These are phyloP conservation scores for Pseudonectria foliicola DNA, from an alignment of 2,329 filamentous ascomycete genomes.

Conservation along the genomic window DNA sequence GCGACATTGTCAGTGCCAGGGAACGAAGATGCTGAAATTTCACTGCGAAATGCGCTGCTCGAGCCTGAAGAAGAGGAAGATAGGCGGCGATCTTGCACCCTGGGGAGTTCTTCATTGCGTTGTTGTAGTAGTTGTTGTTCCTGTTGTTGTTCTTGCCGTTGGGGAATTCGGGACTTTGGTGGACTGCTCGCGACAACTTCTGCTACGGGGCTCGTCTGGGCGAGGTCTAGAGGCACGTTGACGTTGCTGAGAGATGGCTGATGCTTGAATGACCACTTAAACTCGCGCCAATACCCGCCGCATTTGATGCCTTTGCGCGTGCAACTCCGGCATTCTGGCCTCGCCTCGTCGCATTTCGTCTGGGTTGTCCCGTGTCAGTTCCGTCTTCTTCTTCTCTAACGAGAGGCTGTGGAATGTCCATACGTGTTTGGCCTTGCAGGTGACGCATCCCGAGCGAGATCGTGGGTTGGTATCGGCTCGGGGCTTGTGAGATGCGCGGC, in stretches of 20 bases:
- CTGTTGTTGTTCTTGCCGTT: no score
- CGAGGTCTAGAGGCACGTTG: background rate
- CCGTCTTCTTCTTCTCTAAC: background rate
- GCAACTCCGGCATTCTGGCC: constrained; percentile 21
- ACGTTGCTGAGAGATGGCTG: constrained; percentile 20
- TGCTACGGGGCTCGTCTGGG: no score
- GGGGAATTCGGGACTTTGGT: no score
- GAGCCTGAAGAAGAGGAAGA: no score
- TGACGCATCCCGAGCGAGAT: constrained; percentile 5
- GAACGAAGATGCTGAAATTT: no score
- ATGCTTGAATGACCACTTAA: constrained; percentile 37
- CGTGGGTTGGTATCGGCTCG: constrained; percentile 2
- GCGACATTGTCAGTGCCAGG: no score
- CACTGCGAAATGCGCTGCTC: no score
- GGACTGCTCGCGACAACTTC: no score
- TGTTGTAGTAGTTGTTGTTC: no score
- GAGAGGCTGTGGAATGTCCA: background rate
- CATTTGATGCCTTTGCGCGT: constrained; percentile 21
- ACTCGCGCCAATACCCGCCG: constrained; percentile 22
- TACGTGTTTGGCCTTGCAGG: constrained; percentile 11
- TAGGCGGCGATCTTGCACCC: no score
- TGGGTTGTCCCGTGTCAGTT: constrained; percentile 7
- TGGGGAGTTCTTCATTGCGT: no score
- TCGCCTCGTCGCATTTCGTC: constrained; percentile 26
- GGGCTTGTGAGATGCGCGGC: constrained; percentile 4